A percentile compares a stretch with the other conserved stretches of the same genome.
These are phyloP conservation scores for Discostella pseudostelligera DNA, from an alignment of 108 stramenopile species.

Conservation along the genomic window DNA sequence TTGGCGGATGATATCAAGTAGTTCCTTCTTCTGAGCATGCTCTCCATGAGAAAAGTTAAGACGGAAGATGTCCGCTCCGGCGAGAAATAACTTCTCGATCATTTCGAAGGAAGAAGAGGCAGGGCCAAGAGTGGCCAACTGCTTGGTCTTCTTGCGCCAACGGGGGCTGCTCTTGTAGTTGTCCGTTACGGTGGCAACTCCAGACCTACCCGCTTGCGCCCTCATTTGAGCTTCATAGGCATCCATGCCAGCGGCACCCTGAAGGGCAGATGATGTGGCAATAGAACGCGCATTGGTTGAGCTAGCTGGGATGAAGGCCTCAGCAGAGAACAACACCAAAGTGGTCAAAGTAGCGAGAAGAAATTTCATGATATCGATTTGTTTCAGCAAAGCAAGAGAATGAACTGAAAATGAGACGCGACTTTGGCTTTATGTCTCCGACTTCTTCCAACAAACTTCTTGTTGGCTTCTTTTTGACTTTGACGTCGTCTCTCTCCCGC, in stretches of 20 bases:
- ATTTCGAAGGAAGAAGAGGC: slow-evolving; percentile 83
- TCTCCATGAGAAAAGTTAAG: slow-evolving; percentile 95
- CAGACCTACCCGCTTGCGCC: background rate
- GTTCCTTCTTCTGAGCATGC: slow-evolving; percentile 92
- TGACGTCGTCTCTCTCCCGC: background rate
- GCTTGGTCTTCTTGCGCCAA: slow-evolving; percentile 90
- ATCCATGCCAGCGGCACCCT: slow-evolving; percentile 9
- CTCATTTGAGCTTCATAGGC: slow-evolving; percentile 31
- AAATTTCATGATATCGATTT: slow-evolving; percentile 16
- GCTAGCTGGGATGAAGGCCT: slow-evolving; percentile 22
- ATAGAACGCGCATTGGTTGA: background rate
- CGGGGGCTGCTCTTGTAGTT: slow-evolving; percentile 48
- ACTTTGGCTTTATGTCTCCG: background rate
- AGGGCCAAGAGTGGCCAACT: slow-evolving; percentile 92
- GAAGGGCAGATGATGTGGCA: background rate
- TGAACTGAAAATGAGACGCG: background rate
- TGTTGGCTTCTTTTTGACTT: background rate
- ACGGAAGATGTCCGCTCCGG: slow-evolving; percentile 94
- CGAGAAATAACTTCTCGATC: slow-evolving; percentile 93
- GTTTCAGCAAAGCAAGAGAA: background rate
- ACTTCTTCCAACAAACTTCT: too few relatives aligned
- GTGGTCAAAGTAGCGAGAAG: slow-evolving; percentile 10
- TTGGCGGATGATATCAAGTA: slow-evolving; percentile 75
- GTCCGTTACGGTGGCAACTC: slow-evolving; percentile 5
- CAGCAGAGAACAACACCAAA: slow-evolving; percentile 2